Percentiles rank a stretch among this genome's conserved stretches.
These are phyloP conservation scores for Dioszegia crocea DNA, from an alignment of 768 basidiomycete genomes.

Conservation along the genomic window DNA sequence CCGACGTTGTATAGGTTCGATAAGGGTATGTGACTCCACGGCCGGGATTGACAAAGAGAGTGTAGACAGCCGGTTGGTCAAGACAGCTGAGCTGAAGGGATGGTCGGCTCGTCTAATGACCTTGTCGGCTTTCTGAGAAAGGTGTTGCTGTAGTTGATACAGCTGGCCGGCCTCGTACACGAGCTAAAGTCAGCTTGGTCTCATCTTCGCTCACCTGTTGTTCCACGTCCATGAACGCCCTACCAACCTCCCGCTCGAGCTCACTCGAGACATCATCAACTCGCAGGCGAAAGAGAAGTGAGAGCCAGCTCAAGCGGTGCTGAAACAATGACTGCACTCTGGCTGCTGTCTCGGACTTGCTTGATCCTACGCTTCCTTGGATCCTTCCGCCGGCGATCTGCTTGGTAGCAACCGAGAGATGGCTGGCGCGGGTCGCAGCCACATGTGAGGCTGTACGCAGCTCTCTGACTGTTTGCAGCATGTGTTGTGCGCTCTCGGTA, in stretches of 20 bases:
- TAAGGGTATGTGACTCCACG: constrained; percentile 24
- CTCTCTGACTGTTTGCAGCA: constrained; percentile 12
- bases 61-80: constrained; percentile 41
- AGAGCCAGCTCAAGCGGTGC: constrained; percentile 26
- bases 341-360: constrained; percentile 10
- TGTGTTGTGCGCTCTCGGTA: not conserved
- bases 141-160: constrained; percentile 25
- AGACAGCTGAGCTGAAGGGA: constrained; percentile 43
- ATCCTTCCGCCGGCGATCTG: constrained; percentile 2
- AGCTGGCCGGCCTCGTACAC: constrained; percentile 44
- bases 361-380: not conserved
- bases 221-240: constrained; percentile 33
- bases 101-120: constrained; percentile 16
- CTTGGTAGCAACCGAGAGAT: constrained; percentile 22
- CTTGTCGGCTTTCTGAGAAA: constrained; percentile 20
- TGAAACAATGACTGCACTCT: constrained; percentile 18
- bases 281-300: constrained; percentile 20
- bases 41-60: constrained; percentile 31
- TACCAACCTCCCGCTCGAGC: constrained; percentile 18
- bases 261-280: constrained; percentile 40
- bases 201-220: constrained; percentile 17
- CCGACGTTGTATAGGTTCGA: constrained; percentile 28
- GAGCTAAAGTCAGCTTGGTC: constrained; percentile 20
- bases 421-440: constrained; percentile 20
- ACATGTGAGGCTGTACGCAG: constrained; percentile 11